phyloP scores from a whole-genome alignment of 768 basidiomycete species.

The Amanita fuliginea region DNA sequence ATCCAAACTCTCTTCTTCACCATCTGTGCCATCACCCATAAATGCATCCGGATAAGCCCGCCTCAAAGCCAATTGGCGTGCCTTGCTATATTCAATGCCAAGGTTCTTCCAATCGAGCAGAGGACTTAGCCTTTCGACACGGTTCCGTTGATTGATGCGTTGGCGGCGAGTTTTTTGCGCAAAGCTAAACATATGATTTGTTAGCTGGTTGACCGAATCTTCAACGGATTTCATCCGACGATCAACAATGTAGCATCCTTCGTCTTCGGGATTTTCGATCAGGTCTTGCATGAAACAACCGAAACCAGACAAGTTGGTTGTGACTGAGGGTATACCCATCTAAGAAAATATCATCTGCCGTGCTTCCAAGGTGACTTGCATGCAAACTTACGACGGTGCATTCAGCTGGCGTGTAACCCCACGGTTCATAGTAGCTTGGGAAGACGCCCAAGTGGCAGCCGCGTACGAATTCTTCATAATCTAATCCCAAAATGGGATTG shows the following conservation, averaged over 20 bases:
- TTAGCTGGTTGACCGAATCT: constrained; percentile 80
- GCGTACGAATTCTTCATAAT: constrained; percentile 98
- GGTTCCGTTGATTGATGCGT: constrained; percentile 96
- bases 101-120: constrained; percentile 98
- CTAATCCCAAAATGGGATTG: constrained; percentile 93
- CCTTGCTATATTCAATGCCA: constrained; percentile 95
- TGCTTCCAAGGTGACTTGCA: not conserved
- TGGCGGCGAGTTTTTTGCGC: constrained; percentile 82
- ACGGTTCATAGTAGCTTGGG: constrained; percentile 95
- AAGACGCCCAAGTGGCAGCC: constrained; percentile 98
- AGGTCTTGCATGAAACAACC: constrained; percentile 99
- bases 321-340: constrained; percentile 98
- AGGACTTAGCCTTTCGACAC: constrained; percentile 89
- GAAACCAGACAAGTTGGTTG: constrained; percentile 96
- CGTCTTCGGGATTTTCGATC: constrained; percentile 88
- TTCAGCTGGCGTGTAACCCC: constrained; percentile 96
- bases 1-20: constrained; percentile 28
- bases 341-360: constrained; percentile 16
- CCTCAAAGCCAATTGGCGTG: constrained; percentile 81
- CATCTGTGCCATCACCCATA: constrained; percentile 28
- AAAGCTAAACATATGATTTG: constrained; percentile 67
- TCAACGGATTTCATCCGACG: constrained; percentile 83
- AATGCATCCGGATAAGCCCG: constrained; percentile 95
- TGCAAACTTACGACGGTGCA: constrained; percentile 78
- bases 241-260: constrained; percentile 96